phyloP scores from a whole-genome alignment of 2,329 filamentous ascomycete species.

The Dryadomyces quercus-mongolicae region DNA sequence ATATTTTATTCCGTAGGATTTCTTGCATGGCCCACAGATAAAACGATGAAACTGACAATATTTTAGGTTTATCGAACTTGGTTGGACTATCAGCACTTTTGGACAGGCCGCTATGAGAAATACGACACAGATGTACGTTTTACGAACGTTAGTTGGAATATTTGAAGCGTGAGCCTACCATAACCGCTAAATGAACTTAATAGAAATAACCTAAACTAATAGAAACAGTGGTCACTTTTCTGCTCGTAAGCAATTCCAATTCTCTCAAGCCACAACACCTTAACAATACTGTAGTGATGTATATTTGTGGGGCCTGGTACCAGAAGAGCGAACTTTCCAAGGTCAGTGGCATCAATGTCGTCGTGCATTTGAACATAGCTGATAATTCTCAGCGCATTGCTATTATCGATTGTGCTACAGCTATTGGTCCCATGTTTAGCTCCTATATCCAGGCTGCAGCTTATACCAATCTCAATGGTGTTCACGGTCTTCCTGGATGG shows the following conservation, averaged over 20 bases:
- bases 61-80: constrained; percentile 5
- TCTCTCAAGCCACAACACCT: neutral
- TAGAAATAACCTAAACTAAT: neutral
- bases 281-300: constrained; percentile 4
- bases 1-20: constrained; percentile 8
- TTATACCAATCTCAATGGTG: constrained; percentile 35
- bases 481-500: constrained; percentile 35
- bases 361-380: neutral
- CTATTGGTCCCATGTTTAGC: constrained; percentile 16
- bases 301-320: constrained; percentile 9
- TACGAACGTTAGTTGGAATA: constrained; percentile 4
- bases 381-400: constrained; percentile 4
- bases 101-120: constrained; percentile 7
- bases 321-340: constrained; percentile 6
- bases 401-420: constrained; percentile 7
- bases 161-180: constrained; percentile 8
- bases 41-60: neutral
- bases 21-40: too few species aligned
- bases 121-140: constrained; percentile 8
- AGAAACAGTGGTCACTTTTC: constrained; percentile 8
- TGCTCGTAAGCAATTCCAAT: neutral
- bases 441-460: constrained; percentile 25
- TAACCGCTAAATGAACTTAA: neutral
- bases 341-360: neutral
- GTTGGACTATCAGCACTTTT: constrained; percentile 11